These are phyloP conservation scores for Exophiala sp. DNA, from an alignment of 2,329 filamentous ascomycete genomes.

Conservation along the genomic window DNA sequence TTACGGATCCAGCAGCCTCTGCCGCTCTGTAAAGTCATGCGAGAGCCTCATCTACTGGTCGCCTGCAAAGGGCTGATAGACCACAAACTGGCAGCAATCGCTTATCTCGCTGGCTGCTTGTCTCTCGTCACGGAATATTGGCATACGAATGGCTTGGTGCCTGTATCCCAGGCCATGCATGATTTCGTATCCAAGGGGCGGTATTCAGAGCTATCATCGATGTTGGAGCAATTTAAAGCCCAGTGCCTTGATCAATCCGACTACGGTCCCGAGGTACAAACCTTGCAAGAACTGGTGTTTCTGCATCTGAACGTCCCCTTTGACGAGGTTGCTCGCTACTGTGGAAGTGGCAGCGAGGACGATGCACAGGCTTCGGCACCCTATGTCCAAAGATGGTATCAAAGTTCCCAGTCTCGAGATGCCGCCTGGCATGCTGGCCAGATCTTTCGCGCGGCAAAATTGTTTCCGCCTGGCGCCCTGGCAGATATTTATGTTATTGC, in stretches of 20 bases:
- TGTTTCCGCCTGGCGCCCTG: conserved; percentile 45
- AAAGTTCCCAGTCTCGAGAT: conserved; percentile 35
- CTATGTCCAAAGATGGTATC: conserved; percentile 37
- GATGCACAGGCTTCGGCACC: conserved; percentile 36
- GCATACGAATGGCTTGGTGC: conserved; percentile 2
- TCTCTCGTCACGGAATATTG: conserved; percentile 3
- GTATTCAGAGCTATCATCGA: conserved; percentile 2
- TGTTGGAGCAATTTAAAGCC: conserved; percentile 25
- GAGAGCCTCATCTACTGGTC: background rate
- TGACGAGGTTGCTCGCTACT: conserved; percentile 42
- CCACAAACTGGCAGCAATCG: background rate
- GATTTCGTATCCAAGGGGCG: conserved; percentile 8
- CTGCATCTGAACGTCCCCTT: conserved; percentile 41
- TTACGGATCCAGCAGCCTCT: background rate
- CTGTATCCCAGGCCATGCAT: background rate
- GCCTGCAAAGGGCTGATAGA: background rate
- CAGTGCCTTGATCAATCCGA: conserved; percentile 31
- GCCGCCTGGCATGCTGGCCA: conserved; percentile 68
- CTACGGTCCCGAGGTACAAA: conserved; percentile 29
- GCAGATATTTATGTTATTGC: conserved; percentile 66
- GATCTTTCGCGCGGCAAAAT: conserved; percentile 58
- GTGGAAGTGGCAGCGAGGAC: conserved; percentile 41
- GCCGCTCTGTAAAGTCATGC: background rate
- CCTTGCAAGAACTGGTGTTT: conserved; percentile 35
- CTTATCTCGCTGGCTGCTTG: conserved; percentile 3